Base-by-base conservation (phyloP, 2,329 filamentous ascomycete species). In the Aureobasidium sp. region DNA sequence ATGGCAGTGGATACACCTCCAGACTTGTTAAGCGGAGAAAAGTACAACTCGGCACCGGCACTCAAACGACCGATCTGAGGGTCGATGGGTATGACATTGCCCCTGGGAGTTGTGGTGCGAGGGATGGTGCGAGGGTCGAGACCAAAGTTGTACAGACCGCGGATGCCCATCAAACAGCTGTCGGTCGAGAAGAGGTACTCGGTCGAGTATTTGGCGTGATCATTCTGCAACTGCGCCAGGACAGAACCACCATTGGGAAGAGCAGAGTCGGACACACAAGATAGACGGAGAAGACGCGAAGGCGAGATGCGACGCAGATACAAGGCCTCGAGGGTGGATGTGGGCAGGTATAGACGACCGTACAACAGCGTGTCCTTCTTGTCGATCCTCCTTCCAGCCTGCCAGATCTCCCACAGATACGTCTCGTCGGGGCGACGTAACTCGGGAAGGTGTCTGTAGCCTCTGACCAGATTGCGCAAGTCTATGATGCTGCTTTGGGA, bases 81-180 rank as follows among this genome's bases (percentile, higher is more conserved):
- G 71, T 88, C 86, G 67, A 69, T 71, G 8, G 66, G 68, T 63
- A 60, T 36, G 20, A 44, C 25, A 14, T 56, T 44, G 5, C 57
- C 56, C 5, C 36, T 45, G 2, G 55, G 45, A 1, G 55, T 37
- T 64, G 70, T 69, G 15, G 75, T 74, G 5, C 25, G 42, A 12
- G 66, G 69, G 61, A 63, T 66, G 53, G 42, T 64, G 61, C 78
- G 75, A 9, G 84, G 83, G 66, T 93, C 88, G 20, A 86, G 83
- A 15, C 93, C 93, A 72, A 96, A 97, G 73, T 99, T 97, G 80
- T 96, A 99, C 0, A 99, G 80, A 0, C 91, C 94, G 29, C 93
- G 84, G 64, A 96, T 78, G 15, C 94, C 94, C 67, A 99, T 81
- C 11, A 99, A 79, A 0, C 91, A 90, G 34, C 92, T 95, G 70